Evolutionary conservation across 2,329 filamentous ascomycete genomes (phyloP).

Genomic region (Onygenales sp.): DNA sequence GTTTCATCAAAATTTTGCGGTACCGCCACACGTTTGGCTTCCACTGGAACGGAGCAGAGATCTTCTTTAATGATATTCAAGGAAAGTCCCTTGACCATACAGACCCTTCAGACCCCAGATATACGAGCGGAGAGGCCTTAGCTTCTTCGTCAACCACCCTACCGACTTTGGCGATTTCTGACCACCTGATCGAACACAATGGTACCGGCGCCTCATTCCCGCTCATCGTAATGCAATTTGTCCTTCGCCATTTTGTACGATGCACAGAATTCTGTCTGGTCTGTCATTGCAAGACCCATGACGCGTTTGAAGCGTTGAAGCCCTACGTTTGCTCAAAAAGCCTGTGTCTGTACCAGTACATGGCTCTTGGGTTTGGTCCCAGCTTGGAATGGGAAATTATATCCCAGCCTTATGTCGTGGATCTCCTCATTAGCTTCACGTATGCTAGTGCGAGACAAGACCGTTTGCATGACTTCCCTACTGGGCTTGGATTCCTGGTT

Average conservation of each 20-base stretch:
- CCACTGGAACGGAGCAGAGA: constrained; percentile 61
- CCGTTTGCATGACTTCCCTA: constrained; percentile 45
- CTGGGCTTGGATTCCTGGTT: constrained; percentile 42
- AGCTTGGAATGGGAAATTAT: constrained; percentile 78
- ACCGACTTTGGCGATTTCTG: constrained; percentile 39
- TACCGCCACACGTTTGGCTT: constrained; percentile 45
- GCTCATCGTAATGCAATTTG: constrained; percentile 60
- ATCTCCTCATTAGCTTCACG: constrained; percentile 75
- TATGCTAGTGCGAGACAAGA: constrained; percentile 46
- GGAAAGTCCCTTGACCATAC: constrained; percentile 17
- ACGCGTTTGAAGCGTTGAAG: constrained; percentile 47
- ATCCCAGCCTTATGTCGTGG: constrained; percentile 70
- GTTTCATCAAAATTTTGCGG: constrained; percentile 54
- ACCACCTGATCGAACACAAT: constrained; percentile 36
- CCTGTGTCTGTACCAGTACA: constrained; percentile 81
- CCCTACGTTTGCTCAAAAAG: constrained; percentile 63
- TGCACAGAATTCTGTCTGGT: constrained; percentile 83
- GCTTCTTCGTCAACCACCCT: constrained; percentile 19
- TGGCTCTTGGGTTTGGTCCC: constrained; percentile 74
- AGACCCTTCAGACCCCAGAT: constrained; percentile 9
- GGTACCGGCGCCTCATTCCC: constrained; percentile 41
- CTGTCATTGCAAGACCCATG: constrained; percentile 61
- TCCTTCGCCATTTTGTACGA: constrained; percentile 64
- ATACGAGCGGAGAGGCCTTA: constrained; percentile 18
- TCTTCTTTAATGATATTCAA: constrained; percentile 42